Base-by-base conservation (phyloP, 768 basidiomycete genomes). In the Royoungia palumana region DNA sequence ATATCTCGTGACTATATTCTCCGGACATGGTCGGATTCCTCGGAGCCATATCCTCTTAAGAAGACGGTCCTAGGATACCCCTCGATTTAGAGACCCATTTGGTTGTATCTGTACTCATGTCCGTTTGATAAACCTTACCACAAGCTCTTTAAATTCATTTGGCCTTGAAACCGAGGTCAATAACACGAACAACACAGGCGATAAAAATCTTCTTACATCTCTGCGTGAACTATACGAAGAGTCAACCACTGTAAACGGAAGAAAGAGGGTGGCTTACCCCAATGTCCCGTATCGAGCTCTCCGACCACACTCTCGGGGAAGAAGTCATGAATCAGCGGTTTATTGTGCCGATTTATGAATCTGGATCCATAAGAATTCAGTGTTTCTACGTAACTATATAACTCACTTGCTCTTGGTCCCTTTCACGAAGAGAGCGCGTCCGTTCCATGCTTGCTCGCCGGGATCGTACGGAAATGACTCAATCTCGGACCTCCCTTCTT, bases 391-490 rank as follows among this genome's bases (percentile, higher is more conserved):
- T 25, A 43, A 32, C 17, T 21, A 5, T 44, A 30, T 19, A 32
- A 72, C 80, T 46, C 44, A 89, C 79, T 77, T 78, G 78, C 87
- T 90, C 69, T 77, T 82, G n/a, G 70, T 66, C 5, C 93, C 93
- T 59, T 90, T 91, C 49, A 94, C 72, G 55, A 89, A 84, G 14
- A 94, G 67, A 0, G 85, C 80, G 35, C 72, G 75, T 0, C 86
- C 86, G 5, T 72, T 61, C 75, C 80, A 85, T 4, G 53, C 67
- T 14, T 69, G 69, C 47, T 82, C 78, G 0, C 72, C 77, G 0
- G 81, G 76, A 32, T 65, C 68, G 58, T 85, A 91, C 0, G 92
- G 91, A 62, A 96, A 95, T 6, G 76, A 75, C 9, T 89, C 93
- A 3, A 94, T 72, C n/a, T 79, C 75, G 0, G 71, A 61, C n/a